phyloP scores from a whole-genome alignment of 768 basidiomycete species.

The Clathrus columnatus region DNA sequence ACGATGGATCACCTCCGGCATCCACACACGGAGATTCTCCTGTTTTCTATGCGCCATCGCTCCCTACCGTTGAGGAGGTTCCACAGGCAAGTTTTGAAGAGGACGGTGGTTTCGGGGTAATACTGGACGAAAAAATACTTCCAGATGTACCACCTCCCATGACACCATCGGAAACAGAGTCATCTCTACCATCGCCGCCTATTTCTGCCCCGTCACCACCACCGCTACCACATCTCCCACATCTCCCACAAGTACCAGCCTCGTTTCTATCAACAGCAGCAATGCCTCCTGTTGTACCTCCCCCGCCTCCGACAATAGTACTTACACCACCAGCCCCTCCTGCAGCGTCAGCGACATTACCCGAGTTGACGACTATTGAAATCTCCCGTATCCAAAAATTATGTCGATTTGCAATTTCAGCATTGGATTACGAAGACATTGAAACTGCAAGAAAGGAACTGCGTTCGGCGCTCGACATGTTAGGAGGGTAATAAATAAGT shows the following conservation, averaged over 20 bases:
- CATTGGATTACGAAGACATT: constrained; percentile 92
- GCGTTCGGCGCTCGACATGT: constrained; percentile 56
- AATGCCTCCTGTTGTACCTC: constrained; percentile 2
- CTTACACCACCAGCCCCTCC: constrained; percentile 12
- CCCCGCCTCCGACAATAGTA: constrained; percentile 3
- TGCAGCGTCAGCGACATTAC: constrained; percentile 13
- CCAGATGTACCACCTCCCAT: constrained; percentile 14
- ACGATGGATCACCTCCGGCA: constrained; percentile 11
- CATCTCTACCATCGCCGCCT: constrained; percentile 7
- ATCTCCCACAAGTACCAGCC: constrained; percentile 17
- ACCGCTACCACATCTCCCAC: constrained; percentile 13
- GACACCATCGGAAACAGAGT: constrained; percentile 14
- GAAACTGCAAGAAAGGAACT: constrained; percentile 83
- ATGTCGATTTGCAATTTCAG: constrained; percentile 84
- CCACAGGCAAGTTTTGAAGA: background rate
- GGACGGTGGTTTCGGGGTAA: background rate
- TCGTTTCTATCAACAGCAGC: constrained; percentile 10
- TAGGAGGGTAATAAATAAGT: constrained; percentile 39
- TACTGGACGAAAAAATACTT: constrained; percentile 13
- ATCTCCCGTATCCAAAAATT: constrained; percentile 83
- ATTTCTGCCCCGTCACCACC: constrained; percentile 14
- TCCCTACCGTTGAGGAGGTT: constrained; percentile 7
- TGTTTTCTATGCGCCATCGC: constrained; percentile 2
- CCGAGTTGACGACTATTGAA: constrained; percentile 52
- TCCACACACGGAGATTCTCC: constrained; percentile 3